Base-by-base conservation (phyloP, 2,329 filamentous ascomycete genomes). In the Plenodomus lindquistii region DNA sequence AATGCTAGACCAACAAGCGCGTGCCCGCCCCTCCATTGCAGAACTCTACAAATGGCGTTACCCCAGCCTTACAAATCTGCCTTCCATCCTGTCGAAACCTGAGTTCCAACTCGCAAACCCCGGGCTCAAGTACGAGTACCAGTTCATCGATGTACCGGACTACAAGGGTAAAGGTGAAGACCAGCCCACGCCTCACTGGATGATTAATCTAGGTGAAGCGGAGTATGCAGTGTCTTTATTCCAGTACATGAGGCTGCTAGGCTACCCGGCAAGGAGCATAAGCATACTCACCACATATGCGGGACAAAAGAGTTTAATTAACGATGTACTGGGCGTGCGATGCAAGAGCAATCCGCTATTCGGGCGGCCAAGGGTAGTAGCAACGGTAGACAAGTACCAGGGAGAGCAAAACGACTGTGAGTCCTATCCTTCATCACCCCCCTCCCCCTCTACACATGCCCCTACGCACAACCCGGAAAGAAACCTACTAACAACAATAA, bases 371-470 rank as follows among this genome's bases (percentile, higher is more conserved):
- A 88, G 87, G 72, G 87, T 88, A 44, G 90, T 99, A 21, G 92
- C 90, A 3, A 99, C 95, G 4, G 93, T 99, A 55, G 94, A 99
- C 77, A 97, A 96, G 72, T 99, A 97, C 67, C 94, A 99, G 77
- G 95, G 94, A 70, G 94, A 99, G 78, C 94, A 99, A 75, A 99
- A 99, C 73, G 94, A 99, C 67, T 97, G 90, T 94, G 81, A 81
- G 88, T 84, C 17, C n/a, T n/a, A n/a, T n/a, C n/a, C n/a, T n/a
- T n/a, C n/a, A n/a, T n/a, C n/a, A 29, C 7, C 22, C n/a, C 29
- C 19, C 39, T 7, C n/a, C 7, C 21, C 17, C 3, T 15, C 8
- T 10, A 46, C 1, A 6, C n/a, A 38, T 29, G 22, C 51, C 64
- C 53, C 61, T 39, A 36, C 13, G 8, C 4, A 8, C 19, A 4